Percentiles rank a stretch among this genome's conserved stretches.
Conservation (phyloP, 140 eudicot genomes). For the Bidens hawaiensis region DNA sequence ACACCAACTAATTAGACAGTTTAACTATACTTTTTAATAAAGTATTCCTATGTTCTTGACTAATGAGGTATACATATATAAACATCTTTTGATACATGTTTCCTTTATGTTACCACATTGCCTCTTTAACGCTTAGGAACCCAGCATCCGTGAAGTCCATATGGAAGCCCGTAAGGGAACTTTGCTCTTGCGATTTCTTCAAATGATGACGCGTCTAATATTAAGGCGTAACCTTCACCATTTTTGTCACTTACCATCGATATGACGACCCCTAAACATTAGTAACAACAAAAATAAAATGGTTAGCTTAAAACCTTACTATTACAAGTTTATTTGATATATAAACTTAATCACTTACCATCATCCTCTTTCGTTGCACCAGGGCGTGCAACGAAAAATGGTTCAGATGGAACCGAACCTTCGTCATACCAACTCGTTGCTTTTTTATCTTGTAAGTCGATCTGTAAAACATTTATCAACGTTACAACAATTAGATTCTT, state of each 20-base stretch:
- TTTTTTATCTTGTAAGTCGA: conserved; percentile 64
- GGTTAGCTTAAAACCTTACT: not conserved
- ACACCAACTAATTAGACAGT: conserved; percentile 5
- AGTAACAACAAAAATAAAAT: not conserved
- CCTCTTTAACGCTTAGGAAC: conserved; percentile 48
- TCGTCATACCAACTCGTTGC: conserved; percentile 86
- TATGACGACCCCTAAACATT: conserved; percentile 67
- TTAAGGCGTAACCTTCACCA: conserved; percentile 82
- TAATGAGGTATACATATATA: not conserved
- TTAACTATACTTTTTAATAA: conserved; percentile 9
- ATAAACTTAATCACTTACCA: conserved; percentile 35
- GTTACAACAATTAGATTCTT: not conserved
- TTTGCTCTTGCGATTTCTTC: conserved; percentile 97
- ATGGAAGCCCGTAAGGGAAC: conserved; percentile 97
- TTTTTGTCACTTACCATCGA: conserved; percentile 79
- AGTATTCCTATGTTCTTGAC: conserved; percentile 7
- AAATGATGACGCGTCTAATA: conserved; percentile 71
- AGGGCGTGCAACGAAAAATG: conserved; percentile 87
- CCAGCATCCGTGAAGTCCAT: conserved; percentile 99
- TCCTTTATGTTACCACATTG: not conserved
- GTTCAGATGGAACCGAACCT: conserved; percentile 92
- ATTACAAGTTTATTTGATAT: not conserved
- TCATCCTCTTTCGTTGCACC: conserved; percentile 90
- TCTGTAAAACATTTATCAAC: conserved; percentile 32
- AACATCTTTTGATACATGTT: not conserved